Conservation (phyloP, 495 filamentous ascomycete genomes). For the Neurospora intermedia region DNA sequence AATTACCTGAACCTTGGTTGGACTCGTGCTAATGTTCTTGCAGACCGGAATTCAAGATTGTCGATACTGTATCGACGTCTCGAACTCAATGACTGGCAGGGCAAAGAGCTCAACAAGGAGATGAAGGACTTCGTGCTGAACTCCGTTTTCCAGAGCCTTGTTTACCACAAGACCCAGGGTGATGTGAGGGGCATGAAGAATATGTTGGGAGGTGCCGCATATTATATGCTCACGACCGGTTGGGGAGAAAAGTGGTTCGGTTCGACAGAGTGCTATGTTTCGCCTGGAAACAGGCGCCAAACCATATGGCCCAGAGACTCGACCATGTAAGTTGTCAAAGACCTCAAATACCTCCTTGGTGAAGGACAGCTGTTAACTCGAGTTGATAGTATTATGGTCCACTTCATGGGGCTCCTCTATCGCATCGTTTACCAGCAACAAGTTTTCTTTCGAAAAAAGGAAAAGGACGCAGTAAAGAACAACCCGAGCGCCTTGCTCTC, state of each 20-base stretch:
- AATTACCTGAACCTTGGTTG: background rate
- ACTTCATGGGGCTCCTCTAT: background rate
- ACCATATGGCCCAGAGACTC: slow-evolving; percentile 2
- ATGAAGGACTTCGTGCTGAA: background rate
- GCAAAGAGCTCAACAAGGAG: slow-evolving; percentile 1
- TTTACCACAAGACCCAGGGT: background rate
- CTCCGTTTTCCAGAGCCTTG: background rate
- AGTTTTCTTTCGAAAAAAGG: background rate
- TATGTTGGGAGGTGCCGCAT: background rate
- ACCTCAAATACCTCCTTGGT: background rate
- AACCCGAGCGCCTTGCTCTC: background rate
- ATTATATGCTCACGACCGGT: slow-evolving; percentile 1
- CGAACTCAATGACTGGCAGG: background rate
- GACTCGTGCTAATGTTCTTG: background rate
- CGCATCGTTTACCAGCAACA: background rate
- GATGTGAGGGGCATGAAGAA: background rate
- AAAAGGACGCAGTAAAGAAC: background rate
- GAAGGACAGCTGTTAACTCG: background rate
- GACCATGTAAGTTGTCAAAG: background rate
- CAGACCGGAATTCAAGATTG: background rate
- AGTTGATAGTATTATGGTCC: background rate
- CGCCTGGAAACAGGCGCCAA: background rate
- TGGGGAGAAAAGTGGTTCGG: slow-evolving; percentile 4
- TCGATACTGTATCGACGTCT: background rate
- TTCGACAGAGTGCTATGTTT: background rate